Evolutionary conservation across 768 basidiomycete genomes (phyloP).

Genomic region (Collybia nuda): DNA sequence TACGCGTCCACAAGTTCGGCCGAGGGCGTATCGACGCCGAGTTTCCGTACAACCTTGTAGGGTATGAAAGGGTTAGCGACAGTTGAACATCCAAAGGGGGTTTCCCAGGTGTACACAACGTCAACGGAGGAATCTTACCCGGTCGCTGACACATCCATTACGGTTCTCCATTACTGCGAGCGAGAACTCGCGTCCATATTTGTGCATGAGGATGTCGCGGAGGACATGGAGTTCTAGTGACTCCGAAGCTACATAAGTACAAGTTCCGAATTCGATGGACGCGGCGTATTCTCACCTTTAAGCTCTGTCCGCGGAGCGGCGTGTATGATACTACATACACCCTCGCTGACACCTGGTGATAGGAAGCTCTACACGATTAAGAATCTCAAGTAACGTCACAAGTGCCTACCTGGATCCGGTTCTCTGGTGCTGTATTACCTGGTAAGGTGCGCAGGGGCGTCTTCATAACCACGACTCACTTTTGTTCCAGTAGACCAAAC

Average conservation of each 20-base stretch:
- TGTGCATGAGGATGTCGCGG: constrained; percentile 94
- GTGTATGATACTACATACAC: constrained; percentile 84
- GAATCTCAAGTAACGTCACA: neutral
- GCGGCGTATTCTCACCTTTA: constrained; percentile 53
- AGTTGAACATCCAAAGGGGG: neutral
- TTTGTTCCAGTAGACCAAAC: constrained; percentile 88
- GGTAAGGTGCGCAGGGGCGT: constrained; percentile 11
- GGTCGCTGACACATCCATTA: constrained; percentile 76
- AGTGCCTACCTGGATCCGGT: constrained; percentile 69
- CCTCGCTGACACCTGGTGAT: constrained; percentile 57
- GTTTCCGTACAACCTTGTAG: constrained; percentile 72
- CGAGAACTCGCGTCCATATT: constrained; percentile 91
- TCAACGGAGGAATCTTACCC: constrained; percentile 49
- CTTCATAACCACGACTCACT: constrained; percentile 45
- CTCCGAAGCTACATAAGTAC: neutral
- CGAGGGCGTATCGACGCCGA: constrained; percentile 68
- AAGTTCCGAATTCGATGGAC: too few relatives aligned
- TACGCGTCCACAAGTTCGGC: constrained; percentile 83
- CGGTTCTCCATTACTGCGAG: constrained; percentile 84
- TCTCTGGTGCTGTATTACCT: constrained; percentile 57
- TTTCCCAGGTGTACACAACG: too few relatives aligned
- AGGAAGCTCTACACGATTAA: neutral
- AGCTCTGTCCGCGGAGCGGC: constrained; percentile 91
- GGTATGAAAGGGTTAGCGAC: neutral
- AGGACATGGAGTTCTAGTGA: constrained; percentile 82